phyloP scores from a whole-genome alignment of 2,329 filamentous ascomycete genomes.

The Neonectria hederae region DNA sequence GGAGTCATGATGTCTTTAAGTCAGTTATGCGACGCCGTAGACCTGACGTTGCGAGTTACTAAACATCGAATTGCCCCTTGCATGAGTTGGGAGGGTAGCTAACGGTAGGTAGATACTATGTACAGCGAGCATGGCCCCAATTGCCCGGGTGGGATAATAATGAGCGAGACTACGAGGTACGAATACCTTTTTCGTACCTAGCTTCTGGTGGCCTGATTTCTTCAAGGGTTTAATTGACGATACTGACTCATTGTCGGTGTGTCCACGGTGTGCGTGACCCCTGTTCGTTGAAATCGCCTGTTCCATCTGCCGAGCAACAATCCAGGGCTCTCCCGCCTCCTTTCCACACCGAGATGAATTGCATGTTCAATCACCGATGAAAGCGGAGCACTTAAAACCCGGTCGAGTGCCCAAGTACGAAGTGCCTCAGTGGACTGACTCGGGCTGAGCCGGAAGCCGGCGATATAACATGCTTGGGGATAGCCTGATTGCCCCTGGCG shows the following conservation, averaged over 20 bases:
- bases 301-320: conserved; percentile 17
- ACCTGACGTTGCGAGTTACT: neutral
- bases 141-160: neutral
- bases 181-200: neutral
- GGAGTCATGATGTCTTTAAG: neutral
- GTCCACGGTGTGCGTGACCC: conserved; percentile 17
- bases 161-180: neutral
- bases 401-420: neutral
- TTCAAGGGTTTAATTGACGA: neutral
- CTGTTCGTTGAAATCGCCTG: conserved; percentile 10
- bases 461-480: conserved; percentile 9
- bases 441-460: conserved; percentile 23
- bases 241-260: conserved; percentile 26
- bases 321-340: conserved; percentile 1
- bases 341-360: conserved; percentile 16
- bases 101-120: no score
- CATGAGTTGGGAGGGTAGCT: neutral
- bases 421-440: conserved; percentile 20
- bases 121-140: neutral
- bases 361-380: neutral
- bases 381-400: conserved; percentile 6
- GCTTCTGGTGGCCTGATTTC: conserved; percentile 7
- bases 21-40: neutral
- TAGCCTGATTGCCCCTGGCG: conserved; percentile 28
- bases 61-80: neutral